Conservation (phyloP, 495 filamentous ascomycete species). For the Symbiotaphrina buchneri region DNA sequence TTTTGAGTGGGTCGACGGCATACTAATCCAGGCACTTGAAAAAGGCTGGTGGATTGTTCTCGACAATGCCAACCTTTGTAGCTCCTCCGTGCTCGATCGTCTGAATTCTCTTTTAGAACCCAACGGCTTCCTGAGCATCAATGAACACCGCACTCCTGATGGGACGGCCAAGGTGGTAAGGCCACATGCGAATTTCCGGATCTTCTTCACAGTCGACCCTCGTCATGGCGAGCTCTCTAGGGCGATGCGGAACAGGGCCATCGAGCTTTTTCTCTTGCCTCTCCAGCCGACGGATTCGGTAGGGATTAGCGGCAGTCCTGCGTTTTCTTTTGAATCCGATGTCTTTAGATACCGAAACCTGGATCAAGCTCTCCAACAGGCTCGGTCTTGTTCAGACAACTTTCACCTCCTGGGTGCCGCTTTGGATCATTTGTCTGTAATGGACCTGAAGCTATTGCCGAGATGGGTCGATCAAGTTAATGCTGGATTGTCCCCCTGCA, state of each 20-base stretch:
- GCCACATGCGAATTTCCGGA: constrained; percentile 70
- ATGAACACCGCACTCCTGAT: constrained; percentile 67
- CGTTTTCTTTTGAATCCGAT: no score
- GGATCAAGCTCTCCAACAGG: no score
- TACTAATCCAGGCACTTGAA: constrained; percentile 69
- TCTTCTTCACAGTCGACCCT: constrained; percentile 90
- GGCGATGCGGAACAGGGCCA: constrained; percentile 87
- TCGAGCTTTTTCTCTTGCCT: constrained; percentile 56
- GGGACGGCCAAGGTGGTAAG: constrained; percentile 60
- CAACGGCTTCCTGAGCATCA: constrained; percentile 68
- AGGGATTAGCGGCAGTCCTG: no score
- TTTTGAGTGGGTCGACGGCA: constrained; percentile 92
- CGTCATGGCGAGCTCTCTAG: constrained; percentile 83
- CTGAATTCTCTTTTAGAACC: constrained; percentile 89
- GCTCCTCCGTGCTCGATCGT: constrained; percentile 78
- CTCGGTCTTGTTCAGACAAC: no score
- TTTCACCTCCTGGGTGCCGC: constrained; percentile 15
- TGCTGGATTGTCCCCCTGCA: not conserved
- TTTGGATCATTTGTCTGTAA: constrained; percentile 30
- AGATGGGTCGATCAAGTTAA: constrained; percentile 7
- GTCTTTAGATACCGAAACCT: no score
- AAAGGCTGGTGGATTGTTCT: constrained; percentile 82
- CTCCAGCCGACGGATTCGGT: no score
- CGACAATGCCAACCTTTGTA: constrained; percentile 94
- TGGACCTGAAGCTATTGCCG: constrained; percentile 22